Evolutionary conservation across 129 eudicot species (phyloP).

Genomic region (Apium graveolens): DNA sequence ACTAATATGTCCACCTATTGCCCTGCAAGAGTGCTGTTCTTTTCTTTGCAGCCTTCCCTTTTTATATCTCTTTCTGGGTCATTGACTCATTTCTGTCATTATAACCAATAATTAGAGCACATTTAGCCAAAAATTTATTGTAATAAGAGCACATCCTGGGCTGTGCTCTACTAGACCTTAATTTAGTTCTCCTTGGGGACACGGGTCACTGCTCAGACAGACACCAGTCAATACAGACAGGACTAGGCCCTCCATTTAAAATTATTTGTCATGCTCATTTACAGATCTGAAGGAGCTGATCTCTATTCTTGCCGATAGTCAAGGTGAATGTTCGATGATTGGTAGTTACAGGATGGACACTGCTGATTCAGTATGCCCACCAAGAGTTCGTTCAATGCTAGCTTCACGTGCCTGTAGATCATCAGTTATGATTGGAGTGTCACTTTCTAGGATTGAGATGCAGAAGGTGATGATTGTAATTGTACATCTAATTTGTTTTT

Average conservation of each 20-base stretch:
- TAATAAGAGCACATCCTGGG: not conserved
- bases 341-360: constrained; percentile 75
- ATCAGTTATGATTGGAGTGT: constrained; percentile 82
- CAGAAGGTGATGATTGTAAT: constrained; percentile 47
- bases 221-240: not conserved
- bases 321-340: constrained; percentile 81
- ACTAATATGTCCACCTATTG: not conserved
- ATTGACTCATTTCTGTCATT: not conserved
- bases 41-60: not conserved
- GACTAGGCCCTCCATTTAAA: not conserved
- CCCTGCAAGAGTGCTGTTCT: not conserved
- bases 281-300: constrained; percentile 91
- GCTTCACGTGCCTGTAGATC: constrained; percentile 99
- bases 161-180: not conserved
- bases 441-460: constrained; percentile 95
- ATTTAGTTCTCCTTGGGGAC: not conserved
- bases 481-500: not conserved
- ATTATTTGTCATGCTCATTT: not conserved
- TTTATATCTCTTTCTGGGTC: not conserved
- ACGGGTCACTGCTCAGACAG: not conserved
- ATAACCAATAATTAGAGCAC: not conserved
- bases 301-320: constrained; percentile 70
- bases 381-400: constrained; percentile 93
- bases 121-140: not conserved
- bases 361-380: constrained; percentile 84